Percentiles rank a stretch among this genome's conserved stretches.
Conservation (phyloP, 2,329 filamentous ascomycete genomes). For the Monilinia aucupariae region DNA sequence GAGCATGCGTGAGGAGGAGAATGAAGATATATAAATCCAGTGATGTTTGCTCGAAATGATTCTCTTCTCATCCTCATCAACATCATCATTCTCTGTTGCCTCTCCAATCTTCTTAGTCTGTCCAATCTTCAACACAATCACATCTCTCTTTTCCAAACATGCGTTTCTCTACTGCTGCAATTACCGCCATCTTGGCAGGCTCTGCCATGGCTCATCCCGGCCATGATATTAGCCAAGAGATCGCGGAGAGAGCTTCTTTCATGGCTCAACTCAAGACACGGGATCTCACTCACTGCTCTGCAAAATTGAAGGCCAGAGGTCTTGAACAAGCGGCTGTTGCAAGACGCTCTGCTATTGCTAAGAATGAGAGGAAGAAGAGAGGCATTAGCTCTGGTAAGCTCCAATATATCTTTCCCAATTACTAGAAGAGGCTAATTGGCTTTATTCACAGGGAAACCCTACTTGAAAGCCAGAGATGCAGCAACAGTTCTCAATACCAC, state of each 20-base stretch:
- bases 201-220: slow-evolving; percentile 36
- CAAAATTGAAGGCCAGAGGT: slow-evolving; percentile 38
- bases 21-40: neutral
- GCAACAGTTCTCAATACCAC: slow-evolving; percentile 19
- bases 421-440: neutral
- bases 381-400: slow-evolving; percentile 15
- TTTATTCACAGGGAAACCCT: neutral
- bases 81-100: neutral
- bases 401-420: neutral
- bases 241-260: slow-evolving; percentile 36
- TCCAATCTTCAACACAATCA: neutral
- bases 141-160: neutral
- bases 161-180: neutral
- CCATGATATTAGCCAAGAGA: slow-evolving; percentile 36
- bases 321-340: slow-evolving; percentile 34
- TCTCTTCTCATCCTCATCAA: neutral
- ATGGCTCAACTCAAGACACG: slow-evolving; percentile 34
- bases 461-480: slow-evolving; percentile 20
- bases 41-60: neutral
- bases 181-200: neutral
- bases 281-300: slow-evolving; percentile 38
- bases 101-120: neutral
- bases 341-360: slow-evolving; percentile 35
- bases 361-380: slow-evolving; percentile 36
- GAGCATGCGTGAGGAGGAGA: neutral